These are phyloP conservation scores for Pichia sporocuriosa DNA, from an alignment of 805 yeast genomes.

Conservation along the genomic window DNA sequence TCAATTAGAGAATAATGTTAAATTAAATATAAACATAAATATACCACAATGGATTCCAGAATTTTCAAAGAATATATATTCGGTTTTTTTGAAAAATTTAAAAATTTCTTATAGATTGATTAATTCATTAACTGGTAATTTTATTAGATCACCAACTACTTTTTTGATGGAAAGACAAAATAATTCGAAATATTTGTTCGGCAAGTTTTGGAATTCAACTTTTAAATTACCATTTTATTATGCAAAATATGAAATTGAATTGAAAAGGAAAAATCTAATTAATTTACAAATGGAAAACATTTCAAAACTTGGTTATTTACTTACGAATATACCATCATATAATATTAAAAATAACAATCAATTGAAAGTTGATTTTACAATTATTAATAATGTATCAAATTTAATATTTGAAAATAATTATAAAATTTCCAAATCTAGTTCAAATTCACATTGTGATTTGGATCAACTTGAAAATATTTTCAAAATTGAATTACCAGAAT, in stretches of 20 bases:
- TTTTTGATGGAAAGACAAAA: constrained; percentile 19
- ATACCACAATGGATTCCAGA: constrained; percentile 20
- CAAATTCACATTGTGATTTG: no score
- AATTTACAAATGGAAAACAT: constrained; percentile 28
- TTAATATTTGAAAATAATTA: neutral
- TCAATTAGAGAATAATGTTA: no score
- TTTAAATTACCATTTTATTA: constrained; percentile 33
- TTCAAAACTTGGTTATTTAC: constrained; percentile 31
- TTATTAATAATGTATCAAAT: constrained; percentile 7
- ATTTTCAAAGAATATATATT: neutral
- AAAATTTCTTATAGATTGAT: constrained; percentile 11
- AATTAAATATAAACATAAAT: neutral
- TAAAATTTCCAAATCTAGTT: no score
- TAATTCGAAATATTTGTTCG: constrained; percentile 14
- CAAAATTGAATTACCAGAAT: neutral
- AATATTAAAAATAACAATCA: constrained; percentile 3
- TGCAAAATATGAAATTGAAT: constrained; percentile 24
- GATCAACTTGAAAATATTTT: constrained; percentile 3
- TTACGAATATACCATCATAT: constrained; percentile 28
- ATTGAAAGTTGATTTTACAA: neutral
- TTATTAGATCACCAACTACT: constrained; percentile 23
- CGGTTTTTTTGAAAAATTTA: neutral
- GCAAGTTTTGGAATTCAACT: constrained; percentile 24
- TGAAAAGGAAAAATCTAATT: constrained; percentile 19
- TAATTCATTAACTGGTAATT: constrained; percentile 9